Evolutionary conservation across 805 yeast genomes (phyloP), one percentile per base, ranked within the genome.

Genomic region (Metschnikowia bowlesiae): DNA sequence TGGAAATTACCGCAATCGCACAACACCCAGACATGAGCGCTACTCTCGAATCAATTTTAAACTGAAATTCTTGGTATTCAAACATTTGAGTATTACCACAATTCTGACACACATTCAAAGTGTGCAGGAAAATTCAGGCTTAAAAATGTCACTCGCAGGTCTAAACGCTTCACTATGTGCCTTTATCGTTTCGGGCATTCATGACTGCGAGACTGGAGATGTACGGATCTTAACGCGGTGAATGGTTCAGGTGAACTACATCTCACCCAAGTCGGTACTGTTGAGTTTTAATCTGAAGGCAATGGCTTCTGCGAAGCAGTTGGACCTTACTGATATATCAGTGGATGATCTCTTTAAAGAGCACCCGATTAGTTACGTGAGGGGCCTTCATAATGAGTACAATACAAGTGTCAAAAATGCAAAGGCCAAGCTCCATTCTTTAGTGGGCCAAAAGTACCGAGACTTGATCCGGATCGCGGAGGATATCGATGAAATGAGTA

Each of bases 381-480:
- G 68, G 49, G 50, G 51, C 26, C 55, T 71, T 26, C 65, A 65
- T 39, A 50, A 56, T 4, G 64, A 66, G 22, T 72, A 71, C 51
- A 58, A 62, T 34, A 51, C 50, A 7, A 60, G 59, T 31, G 67
- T 66, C n/a, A 52, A 51, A 5, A 44, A 53, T 11, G 70, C 75
- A 49, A 66, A 66, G 50, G 34, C 56, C 9, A 68, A 71, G 39
- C 57, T 73, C 13, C 76, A 73, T 50, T 48, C 55, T 4, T 61
- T 73, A 43, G 78, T 73, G 18, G 74, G 76, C 6, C 55, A 53
- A 31, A 73, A 73, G 47, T 73, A 73, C 60, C 59, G 78, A 42
- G 76, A 73, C 57, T 64, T 73, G 58, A 71, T 73, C 42, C 62
- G 66, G 41, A 72, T 73, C 11, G 74, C 77, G n/a, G 76, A 73